phyloP scores from a whole-genome alignment of 2,329 filamentous ascomycete species.

The Colletotrichum shisoi region DNA sequence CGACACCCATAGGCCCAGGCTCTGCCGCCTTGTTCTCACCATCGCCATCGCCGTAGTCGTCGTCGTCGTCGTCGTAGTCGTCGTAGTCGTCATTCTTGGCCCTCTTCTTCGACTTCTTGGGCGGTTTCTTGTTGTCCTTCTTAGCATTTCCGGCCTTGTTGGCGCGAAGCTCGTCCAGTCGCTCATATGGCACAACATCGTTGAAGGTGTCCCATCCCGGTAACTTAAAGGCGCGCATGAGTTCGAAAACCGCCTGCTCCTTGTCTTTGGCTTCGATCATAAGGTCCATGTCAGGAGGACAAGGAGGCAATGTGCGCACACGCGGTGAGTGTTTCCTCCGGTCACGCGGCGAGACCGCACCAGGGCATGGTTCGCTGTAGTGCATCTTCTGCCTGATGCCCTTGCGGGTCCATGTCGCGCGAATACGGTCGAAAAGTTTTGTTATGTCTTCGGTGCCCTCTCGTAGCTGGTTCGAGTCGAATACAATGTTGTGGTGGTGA shows the following conservation, averaged over 20 bases:
- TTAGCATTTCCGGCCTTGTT: slow-evolving; percentile 53
- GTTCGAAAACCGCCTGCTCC: slow-evolving; percentile 92
- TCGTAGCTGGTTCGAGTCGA: slow-evolving; percentile 74
- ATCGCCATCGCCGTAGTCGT: slow-evolving; percentile 39
- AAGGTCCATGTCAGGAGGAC: slow-evolving; percentile 83
- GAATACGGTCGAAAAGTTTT: slow-evolving; percentile 75
- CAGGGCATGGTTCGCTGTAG: slow-evolving; percentile 81
- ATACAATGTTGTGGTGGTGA: slow-evolving; percentile 95
- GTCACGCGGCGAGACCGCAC: slow-evolving; percentile 79
- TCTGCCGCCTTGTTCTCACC: slow-evolving; percentile 49
- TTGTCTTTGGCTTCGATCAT: slow-evolving; percentile 99
- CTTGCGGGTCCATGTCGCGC: slow-evolving; percentile 83
- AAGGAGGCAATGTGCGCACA: slow-evolving; percentile 82
- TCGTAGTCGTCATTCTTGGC: slow-evolving; percentile 43
- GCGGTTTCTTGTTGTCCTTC: slow-evolving; percentile 52
- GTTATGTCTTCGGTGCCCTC: slow-evolving; percentile 88
- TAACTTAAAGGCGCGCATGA: slow-evolving; percentile 88
- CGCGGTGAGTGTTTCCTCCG: slow-evolving; percentile 85
- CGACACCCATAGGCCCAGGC: slow-evolving; percentile 49
- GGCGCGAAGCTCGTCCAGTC: slow-evolving; percentile 76
- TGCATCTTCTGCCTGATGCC: slow-evolving; percentile 95
- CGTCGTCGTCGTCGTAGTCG: slow-evolving; percentile 50
- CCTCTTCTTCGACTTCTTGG: slow-evolving; percentile 49
- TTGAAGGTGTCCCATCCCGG: slow-evolving; percentile 80
- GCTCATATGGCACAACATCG: slow-evolving; percentile 78